Evolutionary conservation across 192 early-diverging fungal species (phyloP).

Genomic region (Rhizophagus clarus): DNA sequence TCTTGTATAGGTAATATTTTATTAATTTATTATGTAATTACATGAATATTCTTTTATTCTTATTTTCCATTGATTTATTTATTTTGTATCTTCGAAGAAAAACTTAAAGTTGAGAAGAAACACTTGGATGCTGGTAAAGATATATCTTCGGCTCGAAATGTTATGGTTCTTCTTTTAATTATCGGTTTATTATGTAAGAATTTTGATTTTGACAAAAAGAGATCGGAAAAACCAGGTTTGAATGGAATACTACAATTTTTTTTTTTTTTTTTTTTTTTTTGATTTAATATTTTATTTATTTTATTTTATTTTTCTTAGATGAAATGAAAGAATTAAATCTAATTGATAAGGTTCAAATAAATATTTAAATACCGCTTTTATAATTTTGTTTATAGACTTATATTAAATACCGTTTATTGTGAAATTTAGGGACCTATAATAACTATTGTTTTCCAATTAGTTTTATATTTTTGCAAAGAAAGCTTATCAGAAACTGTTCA

Average conservation of each 20-base stretch:
- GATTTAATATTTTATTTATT: background rate
- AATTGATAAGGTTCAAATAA: constrained; percentile 32
- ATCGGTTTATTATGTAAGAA: constrained; percentile 70
- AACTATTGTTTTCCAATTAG: constrained; percentile 31
- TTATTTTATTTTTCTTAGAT: constrained; percentile 2
- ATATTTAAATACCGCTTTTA: background rate
- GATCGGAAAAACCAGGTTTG: constrained; percentile 21
- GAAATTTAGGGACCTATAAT: constrained; percentile 24
- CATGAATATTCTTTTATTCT: background rate
- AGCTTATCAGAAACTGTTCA: constrained; percentile 45
- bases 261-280: too few relatives aligned
- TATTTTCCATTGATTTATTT: background rate
- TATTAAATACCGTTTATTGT: background rate
- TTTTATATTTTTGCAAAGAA: constrained; percentile 31
- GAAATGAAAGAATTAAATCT: constrained; percentile 32
- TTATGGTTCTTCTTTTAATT: constrained; percentile 75
- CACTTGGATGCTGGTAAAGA: constrained; percentile 37
- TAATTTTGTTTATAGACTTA: background rate
- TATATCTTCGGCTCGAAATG: constrained; percentile 42
- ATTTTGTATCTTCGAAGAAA: constrained; percentile 32
- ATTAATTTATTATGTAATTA: background rate
- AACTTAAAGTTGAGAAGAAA: constrained; percentile 53
- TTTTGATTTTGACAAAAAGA: constrained; percentile 73
- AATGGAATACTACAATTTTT: too few relatives aligned
- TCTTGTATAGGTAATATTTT: constrained; percentile 39